Conservation (phyloP, 164 flowering plant genomes). For the Dillenia suffruticosa region DNA sequence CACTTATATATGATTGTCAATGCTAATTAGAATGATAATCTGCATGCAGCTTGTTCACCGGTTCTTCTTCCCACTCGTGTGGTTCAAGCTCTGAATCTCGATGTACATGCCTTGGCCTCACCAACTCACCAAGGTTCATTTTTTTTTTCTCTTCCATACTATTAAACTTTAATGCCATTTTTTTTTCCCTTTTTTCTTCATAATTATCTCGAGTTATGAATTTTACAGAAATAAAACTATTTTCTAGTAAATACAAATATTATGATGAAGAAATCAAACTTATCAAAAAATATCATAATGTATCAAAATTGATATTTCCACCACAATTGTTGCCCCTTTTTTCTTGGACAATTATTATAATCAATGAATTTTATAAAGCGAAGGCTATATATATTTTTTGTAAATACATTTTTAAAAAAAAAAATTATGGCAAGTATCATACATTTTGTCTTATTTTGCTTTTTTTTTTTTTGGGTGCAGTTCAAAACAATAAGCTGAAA, state of each 20-base stretch:
- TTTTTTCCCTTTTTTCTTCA: background rate
- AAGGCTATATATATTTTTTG: too few species aligned
- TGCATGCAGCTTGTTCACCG: slow-evolving; percentile 58
- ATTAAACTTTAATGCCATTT: background rate
- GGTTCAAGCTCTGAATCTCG: slow-evolving; percentile 77
- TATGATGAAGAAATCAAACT: too few species aligned
- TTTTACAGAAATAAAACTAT: background rate
- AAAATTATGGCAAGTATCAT: too few species aligned
- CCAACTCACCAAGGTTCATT: slow-evolving; percentile 42
- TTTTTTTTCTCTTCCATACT: background rate
- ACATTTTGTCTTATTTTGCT: background rate
- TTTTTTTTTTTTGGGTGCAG: slow-evolving; percentile 21
- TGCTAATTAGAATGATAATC: background rate
- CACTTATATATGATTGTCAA: background rate
- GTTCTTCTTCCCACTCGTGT: slow-evolving; percentile 77
- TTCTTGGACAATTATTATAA: too few species aligned
- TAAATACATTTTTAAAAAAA: too few species aligned
- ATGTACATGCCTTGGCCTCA: slow-evolving; percentile 58
- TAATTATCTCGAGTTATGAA: background rate
- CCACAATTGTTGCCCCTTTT: too few species aligned
- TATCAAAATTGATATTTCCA: too few species aligned
- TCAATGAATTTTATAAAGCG: too few species aligned
- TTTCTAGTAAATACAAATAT: too few species aligned
- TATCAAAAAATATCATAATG: too few species aligned
- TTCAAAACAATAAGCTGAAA: slow-evolving; percentile 11